phyloP scores from a whole-genome alignment of 2,329 filamentous ascomycete species.

The Triangularia verruculosa region DNA sequence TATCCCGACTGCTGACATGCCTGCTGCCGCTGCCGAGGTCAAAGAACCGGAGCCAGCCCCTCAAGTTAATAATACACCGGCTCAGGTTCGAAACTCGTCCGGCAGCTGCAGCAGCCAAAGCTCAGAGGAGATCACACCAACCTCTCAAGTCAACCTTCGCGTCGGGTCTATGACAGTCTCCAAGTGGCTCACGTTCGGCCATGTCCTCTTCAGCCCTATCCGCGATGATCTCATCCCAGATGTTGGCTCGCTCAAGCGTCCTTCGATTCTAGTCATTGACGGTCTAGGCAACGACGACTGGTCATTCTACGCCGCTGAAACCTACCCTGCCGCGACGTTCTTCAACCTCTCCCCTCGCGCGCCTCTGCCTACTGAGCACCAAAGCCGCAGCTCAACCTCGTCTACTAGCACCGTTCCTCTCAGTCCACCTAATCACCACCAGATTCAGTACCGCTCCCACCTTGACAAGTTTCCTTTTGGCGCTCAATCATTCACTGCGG shows the following conservation, averaged over 20 bases:
- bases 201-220: conserved; percentile 77
- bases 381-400: conserved; percentile 23
- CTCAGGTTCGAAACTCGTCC: conserved; percentile 38
- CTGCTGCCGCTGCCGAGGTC: conserved; percentile 43
- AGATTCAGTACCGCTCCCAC: conserved; percentile 65
- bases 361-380: conserved; percentile 46
- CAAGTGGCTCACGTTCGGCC: conserved; percentile 83
- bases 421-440: conserved; percentile 68
- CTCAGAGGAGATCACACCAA: conserved; percentile 58
- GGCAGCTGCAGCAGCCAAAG: conserved; percentile 45
- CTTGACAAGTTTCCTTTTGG: conserved; percentile 70
- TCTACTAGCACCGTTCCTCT: conserved; percentile 47
- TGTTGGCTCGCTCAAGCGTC: conserved; percentile 51
- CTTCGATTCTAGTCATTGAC: conserved; percentile 72
- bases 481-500: conserved; percentile 69
- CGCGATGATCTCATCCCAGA: conserved; percentile 64
- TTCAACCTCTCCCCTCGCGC: conserved; percentile 69
- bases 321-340: conserved; percentile 70
- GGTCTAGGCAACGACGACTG: conserved; percentile 85
- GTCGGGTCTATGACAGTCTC: conserved; percentile 81
- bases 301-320: conserved; percentile 82
- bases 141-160: conserved; percentile 71
- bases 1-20: conserved; percentile 40
- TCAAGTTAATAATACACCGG: conserved; percentile 12
- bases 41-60: conserved; percentile 38